Evolutionary conservation across 805 yeast genomes (phyloP), one percentile per base, ranked within the genome.

Genomic region (Schwanniomyces occidentalis): DNA sequence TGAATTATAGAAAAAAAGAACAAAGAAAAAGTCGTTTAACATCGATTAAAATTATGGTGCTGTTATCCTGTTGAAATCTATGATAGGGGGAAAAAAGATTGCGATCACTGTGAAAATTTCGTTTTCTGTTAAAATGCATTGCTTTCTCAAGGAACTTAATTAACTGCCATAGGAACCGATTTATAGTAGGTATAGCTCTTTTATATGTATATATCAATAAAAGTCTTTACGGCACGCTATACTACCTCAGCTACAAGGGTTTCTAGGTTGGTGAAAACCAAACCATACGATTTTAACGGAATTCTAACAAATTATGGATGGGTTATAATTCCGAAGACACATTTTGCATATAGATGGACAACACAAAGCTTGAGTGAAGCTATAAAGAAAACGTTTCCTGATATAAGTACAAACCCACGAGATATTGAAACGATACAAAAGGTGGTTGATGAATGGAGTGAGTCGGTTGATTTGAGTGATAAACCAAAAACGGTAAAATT

Each of bases 281-380:
- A 28, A 12, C 42, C 55, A 3, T 36, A 35, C 27, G 40, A 36
- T 5, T 34, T 33, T 16, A 34, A 25, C 21, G 51, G 46, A 3
- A 9, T 52, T 10, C 22, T 25, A n/a, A 52, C 56, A 1, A 40
- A 40, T 6, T 51, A 35, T 35, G 58, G 58, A 2, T 53, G 58
- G 58, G 45, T 42, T 30, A 22, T 38, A 2, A 35, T 53, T 3
- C 44, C 49, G 3, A 43, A 40, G 24, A 39, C 41, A 7, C 41
- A 26, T 14, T 47, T 48, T 35, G 49, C 48, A 7, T 37, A 31
- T 9, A 37, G 46, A 14, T 51, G 56, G 55, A 53, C 54, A 1
- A 12, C 37, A 10, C 42, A 39, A 5, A 32, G 24, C 6, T 35
- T 52, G 3, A 22, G 44, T 21, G 26, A 37, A 14, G 27, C 24